Base-by-base conservation (phyloP, 179 eudicot genomes). In the Silene noctiflora region DNA sequence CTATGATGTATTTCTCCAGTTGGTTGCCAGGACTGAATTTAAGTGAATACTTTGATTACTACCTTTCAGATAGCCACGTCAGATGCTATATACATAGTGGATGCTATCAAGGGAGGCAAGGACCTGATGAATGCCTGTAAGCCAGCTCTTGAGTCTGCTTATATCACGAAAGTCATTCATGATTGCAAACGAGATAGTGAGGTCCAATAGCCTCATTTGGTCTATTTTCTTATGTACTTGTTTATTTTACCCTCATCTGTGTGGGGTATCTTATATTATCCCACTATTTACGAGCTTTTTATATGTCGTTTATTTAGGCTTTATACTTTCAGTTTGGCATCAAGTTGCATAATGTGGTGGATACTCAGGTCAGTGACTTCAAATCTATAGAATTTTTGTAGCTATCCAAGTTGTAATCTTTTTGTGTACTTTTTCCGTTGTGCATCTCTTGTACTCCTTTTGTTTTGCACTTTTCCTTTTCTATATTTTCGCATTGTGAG, bases 131-230 rank as follows among this genome's bases (percentile, higher is more conserved):
- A 80, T 55, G 83, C 83, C 9, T 80, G 79, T 58, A 76, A 76
- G 68, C 73, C 79, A 24, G 76, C 74, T 80, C 79, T 80, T 39
- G 83, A 80, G 72, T 66, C 83, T 66, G 39, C 76, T 17, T 76
- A 76, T 60, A 33, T 80, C 76, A 80, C 83, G 58, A 80, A 80
- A 76, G 73, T 80, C 74, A 72, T 76, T 66, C 76, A 80, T 76
- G 76, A 80, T 66, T 76, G 83, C 83, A 76, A 80, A 80, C 79
- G 77, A 27, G 83, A 80, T 60, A 71, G 83, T 76, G 83, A 80
- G 79, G 83, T 80, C 74, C 65, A 60, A 14, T 20, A 58, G 11
- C 69, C 39, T 76, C 53, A 58, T 69, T 71, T 66, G 22, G 67
- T 14, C 11, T 19, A 5, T n/a, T 21, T 0, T 1, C 6, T 58